Base-by-base conservation (phyloP, 202 grass and related monocot genomes). In the Sporobolus alterniflorus region DNA sequence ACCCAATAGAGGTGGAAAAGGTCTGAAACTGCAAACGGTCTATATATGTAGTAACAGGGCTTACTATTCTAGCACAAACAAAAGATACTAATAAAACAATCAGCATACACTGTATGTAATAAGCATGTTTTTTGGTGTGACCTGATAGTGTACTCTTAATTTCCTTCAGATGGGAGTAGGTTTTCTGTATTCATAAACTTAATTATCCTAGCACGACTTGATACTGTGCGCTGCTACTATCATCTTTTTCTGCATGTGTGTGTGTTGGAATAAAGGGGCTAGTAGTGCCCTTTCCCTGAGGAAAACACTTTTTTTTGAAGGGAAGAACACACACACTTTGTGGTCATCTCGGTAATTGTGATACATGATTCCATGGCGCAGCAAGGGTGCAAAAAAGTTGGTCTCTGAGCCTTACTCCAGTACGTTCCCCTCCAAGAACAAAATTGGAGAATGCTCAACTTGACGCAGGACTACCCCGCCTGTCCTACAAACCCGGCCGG, bases 291-390 rank as follows among this genome's bases (percentile, higher is more conserved):
- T 82, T 86, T 71, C 50, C 42, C 60, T 41, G 61, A 66, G 54
- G 54, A 29, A 64, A 42, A 79, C 61, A 71, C 24, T n/a, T n/a
- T n/a, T n/a, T n/a, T n/a, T n/a, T n/a, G n/a, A n/a, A n/a, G n/a
- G n/a, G n/a, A n/a, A n/a, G 54, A 29, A 64, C 55, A 79, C 61
- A 71, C 24, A 11, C 34, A n/a, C 48, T 83, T 71, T 84, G 74
- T 57, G 68, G 55, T 77, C n/a, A n/a, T n/a, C 70, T 86, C 42
- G 90, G 86, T 83, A 86, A 76, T 84, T 92, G 86, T 77, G 85
- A 73, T 84, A 66, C 56, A 84, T 73, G 84, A 90, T 84, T 89
- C 83, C 79, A 91, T 77, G 80, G 77, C n/a, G n/a, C 77, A 74
- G 82, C 78, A 70, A 81, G 67, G 83, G 62, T 83, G 84, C 75